Conservation (phyloP, 768 basidiomycete genomes). For the Macrolepiota fuliginosa region DNA sequence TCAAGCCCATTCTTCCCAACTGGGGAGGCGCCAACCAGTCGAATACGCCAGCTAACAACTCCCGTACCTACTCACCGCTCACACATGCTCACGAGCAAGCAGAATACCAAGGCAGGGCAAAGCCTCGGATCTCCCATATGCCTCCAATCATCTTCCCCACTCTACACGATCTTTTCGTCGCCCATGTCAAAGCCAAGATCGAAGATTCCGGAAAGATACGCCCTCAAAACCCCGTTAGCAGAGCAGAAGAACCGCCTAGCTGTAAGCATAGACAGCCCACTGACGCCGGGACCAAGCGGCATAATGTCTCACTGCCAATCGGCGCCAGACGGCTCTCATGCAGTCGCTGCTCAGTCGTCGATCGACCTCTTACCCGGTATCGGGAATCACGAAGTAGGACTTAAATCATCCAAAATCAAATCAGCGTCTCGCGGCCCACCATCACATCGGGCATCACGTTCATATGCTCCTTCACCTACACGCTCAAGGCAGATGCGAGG, state of each 20-base stretch:
- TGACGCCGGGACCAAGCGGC: constrained; percentile 14
- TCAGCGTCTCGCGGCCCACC: neutral
- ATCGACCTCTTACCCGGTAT: neutral
- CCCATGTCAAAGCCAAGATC: constrained; percentile 1
- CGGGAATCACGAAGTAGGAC: neutral
- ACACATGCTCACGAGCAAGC: neutral
- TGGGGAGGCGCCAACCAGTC: neutral
- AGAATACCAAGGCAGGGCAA: constrained; percentile 9
- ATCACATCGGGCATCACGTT: neutral
- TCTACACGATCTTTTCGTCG: neutral
- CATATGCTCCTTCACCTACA: neutral
- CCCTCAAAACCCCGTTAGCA: constrained; percentile 2
- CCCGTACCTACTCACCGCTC: neutral
- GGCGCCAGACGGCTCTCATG: neutral
- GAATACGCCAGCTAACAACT: neutral
- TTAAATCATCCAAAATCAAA: neutral
- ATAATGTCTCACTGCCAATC: neutral
- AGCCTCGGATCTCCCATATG: constrained; percentile 24
- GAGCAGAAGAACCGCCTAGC: constrained; percentile 1
- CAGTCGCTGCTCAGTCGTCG: neutral
- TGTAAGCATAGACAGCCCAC: neutral
- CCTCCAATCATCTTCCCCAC: constrained; percentile 7
- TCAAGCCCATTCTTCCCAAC: neutral
- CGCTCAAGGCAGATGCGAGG: constrained; percentile 8
- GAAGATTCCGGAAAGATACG: neutral